These are phyloP conservation scores for Metschnikowia vanudenii DNA, from an alignment of 805 yeast genomes.

Conservation along the genomic window DNA sequence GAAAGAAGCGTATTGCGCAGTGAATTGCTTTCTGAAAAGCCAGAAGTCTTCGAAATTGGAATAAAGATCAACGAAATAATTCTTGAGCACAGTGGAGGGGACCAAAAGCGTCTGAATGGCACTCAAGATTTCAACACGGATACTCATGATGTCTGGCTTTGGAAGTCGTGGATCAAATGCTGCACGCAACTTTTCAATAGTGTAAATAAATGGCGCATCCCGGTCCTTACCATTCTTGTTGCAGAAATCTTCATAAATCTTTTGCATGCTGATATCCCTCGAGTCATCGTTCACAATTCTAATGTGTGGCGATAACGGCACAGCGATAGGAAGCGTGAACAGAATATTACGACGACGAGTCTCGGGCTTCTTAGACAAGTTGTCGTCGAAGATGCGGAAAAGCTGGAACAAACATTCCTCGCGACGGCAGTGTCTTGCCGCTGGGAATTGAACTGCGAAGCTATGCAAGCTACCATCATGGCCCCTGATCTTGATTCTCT, in stretches of 20 bases:
- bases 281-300: conserved; percentile 84
- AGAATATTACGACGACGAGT: conserved; percentile 81
- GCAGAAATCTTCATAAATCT: conserved; percentile 86
- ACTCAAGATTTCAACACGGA: conserved; percentile 85
- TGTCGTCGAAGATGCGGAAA: conserved; percentile 83
- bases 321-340: conserved; percentile 85
- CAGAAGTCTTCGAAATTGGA: conserved; percentile 90
- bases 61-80: conserved; percentile 69
- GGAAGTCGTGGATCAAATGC: conserved; percentile 93
- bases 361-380: conserved; percentile 77
- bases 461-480: conserved; percentile 90
- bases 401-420: conserved; percentile 93
- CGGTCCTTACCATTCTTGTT: conserved; percentile 66
- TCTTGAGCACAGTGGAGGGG: conserved; percentile 79
- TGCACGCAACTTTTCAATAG: conserved; percentile 80
- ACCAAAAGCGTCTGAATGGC: conserved; percentile 86
- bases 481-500: conserved; percentile 85
- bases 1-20: conserved; percentile 91
- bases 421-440: conserved; percentile 94
- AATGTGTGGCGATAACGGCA: conserved; percentile 93
- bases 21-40: conserved; percentile 93
- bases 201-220: conserved; percentile 87
- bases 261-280: conserved; percentile 71
- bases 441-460: conserved; percentile 96
- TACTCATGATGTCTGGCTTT: conserved; percentile 85